Percentiles rank a stretch among this genome's conserved stretches.
Conservation (phyloP, 495 filamentous ascomycete genomes). For the Durotheca rogersii region DNA sequence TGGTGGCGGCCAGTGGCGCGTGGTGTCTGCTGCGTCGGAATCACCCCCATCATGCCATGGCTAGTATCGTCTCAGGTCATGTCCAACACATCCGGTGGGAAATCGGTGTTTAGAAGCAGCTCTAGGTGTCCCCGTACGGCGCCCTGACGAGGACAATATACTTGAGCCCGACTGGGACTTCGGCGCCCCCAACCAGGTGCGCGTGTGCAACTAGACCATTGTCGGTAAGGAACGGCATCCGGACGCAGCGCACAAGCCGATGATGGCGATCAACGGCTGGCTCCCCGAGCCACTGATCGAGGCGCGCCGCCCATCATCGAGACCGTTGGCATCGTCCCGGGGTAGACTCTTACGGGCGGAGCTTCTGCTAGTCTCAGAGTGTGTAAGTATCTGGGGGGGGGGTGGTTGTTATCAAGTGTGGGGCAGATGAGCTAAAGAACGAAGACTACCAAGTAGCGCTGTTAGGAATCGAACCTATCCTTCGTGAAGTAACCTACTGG, state of each 20-base stretch:
- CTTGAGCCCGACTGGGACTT: conserved; percentile 51
- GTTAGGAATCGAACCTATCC: no score
- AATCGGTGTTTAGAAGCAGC: conserved; percentile 5
- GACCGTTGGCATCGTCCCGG: conserved; percentile 61
- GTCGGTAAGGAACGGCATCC: conserved; percentile 52
- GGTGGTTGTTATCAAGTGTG: no score
- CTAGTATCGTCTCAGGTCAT: conserved; percentile 12
- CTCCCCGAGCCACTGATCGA: conserved; percentile 56
- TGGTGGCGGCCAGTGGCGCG: conserved; percentile 6
- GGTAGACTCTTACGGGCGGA: no score
- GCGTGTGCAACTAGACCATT: conserved; percentile 53
- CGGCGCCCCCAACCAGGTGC: conserved; percentile 37
- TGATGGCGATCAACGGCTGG: conserved; percentile 53
- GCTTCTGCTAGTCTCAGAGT: no score
- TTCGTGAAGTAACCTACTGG: no score
- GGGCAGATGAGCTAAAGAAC: no score
- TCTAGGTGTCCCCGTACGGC: conserved; percentile 20
- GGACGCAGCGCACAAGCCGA: conserved; percentile 52
- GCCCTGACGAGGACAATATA: conserved; percentile 43
- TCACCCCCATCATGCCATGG: conserved; percentile 14
- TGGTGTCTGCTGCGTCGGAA: conserved; percentile 12
- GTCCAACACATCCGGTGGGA: background rate
- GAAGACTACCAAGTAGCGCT: no score
- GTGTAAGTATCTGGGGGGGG: no score
- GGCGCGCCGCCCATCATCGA: conserved; percentile 58